phyloP scores from a whole-genome alignment of 306 rosid genomes.

The Trifolium pratense region DNA sequence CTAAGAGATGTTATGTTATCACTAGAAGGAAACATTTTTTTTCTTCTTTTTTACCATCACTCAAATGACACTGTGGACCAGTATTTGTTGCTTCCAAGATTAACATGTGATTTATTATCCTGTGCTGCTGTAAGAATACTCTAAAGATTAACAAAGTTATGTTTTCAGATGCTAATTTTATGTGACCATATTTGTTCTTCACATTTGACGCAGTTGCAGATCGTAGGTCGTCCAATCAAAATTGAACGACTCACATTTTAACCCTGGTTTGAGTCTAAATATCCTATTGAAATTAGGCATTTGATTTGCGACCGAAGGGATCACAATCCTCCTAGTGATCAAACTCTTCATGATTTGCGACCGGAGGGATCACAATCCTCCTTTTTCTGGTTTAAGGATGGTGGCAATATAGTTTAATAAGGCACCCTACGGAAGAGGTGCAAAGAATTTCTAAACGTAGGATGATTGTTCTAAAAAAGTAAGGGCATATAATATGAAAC shows the following conservation, averaged over 20 bases:
- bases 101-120: background rate
- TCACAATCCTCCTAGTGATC: background rate
- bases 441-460: no score
- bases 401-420: no score
- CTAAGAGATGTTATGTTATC: background rate
- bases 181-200: background rate
- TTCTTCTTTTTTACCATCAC: no score
- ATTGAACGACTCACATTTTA: background rate
- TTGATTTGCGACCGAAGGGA: background rate
- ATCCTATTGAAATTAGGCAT: background rate
- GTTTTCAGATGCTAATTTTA: background rate
- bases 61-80: background rate
- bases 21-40: background rate
- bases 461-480: no score
- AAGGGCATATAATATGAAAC: no score
- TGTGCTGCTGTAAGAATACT: background rate
- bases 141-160: background rate
- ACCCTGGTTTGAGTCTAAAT: background rate
- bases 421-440: no score
- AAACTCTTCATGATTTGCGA: background rate
- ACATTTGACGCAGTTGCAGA: background rate
- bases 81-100: background rate
- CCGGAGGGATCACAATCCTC: background rate
- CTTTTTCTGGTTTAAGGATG: background rate
- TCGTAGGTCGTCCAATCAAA: background rate